Conservation (phyloP, 2,329 filamentous ascomycete genomes). For the Hypoxylon sp. region DNA sequence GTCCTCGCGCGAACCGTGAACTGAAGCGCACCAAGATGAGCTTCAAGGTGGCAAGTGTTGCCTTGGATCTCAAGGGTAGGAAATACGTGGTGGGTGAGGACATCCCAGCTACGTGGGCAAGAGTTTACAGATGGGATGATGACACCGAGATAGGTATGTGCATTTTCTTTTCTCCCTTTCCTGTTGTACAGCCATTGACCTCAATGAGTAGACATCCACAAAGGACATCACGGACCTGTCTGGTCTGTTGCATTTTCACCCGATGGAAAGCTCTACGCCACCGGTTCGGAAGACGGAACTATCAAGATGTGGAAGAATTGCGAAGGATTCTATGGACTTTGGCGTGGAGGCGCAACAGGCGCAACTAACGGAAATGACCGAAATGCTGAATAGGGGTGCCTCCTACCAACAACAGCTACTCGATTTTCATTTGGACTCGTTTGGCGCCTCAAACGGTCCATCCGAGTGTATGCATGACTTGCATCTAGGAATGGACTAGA, state of each 20-base stretch:
- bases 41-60: slow-evolving; percentile 90
- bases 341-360: slow-evolving; percentile 59
- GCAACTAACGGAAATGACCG: slow-evolving; percentile 46
- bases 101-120: slow-evolving; percentile 92
- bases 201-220: slow-evolving; percentile 80
- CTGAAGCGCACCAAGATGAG: slow-evolving; percentile 83
- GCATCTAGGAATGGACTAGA: too few relatives aligned
- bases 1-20: slow-evolving; percentile 70
- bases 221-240: slow-evolving; percentile 95
- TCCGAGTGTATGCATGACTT: too few relatives aligned
- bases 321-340: slow-evolving; percentile 70
- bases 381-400: slow-evolving; percentile 49
- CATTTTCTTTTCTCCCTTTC: background rate
- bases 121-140: slow-evolving; percentile 88
- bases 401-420: slow-evolving; percentile 31
- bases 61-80: slow-evolving; percentile 80
- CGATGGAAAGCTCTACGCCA: slow-evolving; percentile 95
- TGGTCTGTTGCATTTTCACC: slow-evolving; percentile 97
- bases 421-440: too few relatives aligned
- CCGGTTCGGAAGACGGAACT: slow-evolving; percentile 95
- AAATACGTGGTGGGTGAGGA: slow-evolving; percentile 91
- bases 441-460: too few relatives aligned
- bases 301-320: slow-evolving; percentile 90
- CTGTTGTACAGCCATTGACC: slow-evolving; percentile 31
- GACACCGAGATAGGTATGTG: slow-evolving; percentile 76